These are phyloP conservation scores for Xylariaceae sp. DNA, from an alignment of 2,329 filamentous ascomycete species.

Conservation along the genomic window DNA sequence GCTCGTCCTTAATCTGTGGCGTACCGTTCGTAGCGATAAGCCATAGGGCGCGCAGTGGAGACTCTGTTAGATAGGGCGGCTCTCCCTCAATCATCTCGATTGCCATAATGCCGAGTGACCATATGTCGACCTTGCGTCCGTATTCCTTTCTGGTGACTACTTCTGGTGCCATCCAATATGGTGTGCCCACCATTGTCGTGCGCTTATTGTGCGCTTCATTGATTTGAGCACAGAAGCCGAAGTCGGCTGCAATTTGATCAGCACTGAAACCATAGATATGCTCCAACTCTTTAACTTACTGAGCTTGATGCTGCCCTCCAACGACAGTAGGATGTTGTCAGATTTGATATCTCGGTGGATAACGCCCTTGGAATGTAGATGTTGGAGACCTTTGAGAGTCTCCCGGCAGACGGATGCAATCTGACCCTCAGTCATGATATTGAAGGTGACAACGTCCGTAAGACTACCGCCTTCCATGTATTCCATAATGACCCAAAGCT, in stretches of 20 bases:
- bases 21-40: slow-evolving; percentile 97
- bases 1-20: slow-evolving; percentile 89
- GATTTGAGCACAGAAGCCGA: slow-evolving; percentile 97
- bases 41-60: slow-evolving; percentile 87
- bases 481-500: slow-evolving; percentile 99
- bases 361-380: slow-evolving; percentile 94
- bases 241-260: slow-evolving; percentile 66
- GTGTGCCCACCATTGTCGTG: slow-evolving; percentile 98
- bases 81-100: slow-evolving; percentile 99
- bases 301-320: slow-evolving; percentile 95
- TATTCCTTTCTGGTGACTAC: slow-evolving; percentile 98
- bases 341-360: slow-evolving; percentile 99
- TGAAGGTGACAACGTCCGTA: slow-evolving; percentile 97
- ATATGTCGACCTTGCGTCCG: slow-evolving; percentile 96
- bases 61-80: slow-evolving; percentile 94
- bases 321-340: slow-evolving; percentile 90
- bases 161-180: slow-evolving; percentile 99
- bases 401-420: slow-evolving; percentile 95
- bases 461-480: slow-evolving; percentile 98
- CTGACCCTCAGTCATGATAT: slow-evolving; percentile 97
- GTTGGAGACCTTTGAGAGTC: slow-evolving; percentile 86
- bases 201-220: slow-evolving; percentile 96
- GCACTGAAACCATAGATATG: neutral
- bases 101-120: slow-evolving; percentile 98
- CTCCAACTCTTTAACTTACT: slow-evolving; percentile 58